These are phyloP conservation scores for Hemerocallis citrina DNA, from an alignment of 106 monocot species.

Conservation along the genomic window DNA sequence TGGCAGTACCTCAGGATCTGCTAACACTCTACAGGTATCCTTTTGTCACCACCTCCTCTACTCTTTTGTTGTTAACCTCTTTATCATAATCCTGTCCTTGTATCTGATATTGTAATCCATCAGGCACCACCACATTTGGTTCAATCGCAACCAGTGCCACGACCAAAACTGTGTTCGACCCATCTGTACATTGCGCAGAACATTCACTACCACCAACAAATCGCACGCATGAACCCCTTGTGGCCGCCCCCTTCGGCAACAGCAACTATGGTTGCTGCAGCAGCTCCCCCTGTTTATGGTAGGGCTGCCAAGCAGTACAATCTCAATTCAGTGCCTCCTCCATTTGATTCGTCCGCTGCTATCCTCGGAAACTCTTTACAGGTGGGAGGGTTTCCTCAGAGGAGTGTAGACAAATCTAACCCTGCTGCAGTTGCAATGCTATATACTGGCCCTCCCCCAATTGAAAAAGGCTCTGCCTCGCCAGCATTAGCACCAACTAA, in stretches of 20 bases:
- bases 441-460: constrained; percentile 6
- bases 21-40: constrained; percentile 39
- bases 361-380: constrained; percentile 37
- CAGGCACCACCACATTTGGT: constrained; percentile 30
- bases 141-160: constrained; percentile 21
- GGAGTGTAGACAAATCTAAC: constrained; percentile 24
- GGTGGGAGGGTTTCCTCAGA: constrained; percentile 34
- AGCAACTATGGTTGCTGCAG: constrained; percentile 7
- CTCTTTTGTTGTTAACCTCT: no score
- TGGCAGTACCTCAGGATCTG: constrained; percentile 19
- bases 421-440: constrained; percentile 4
- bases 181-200: constrained; percentile 83
- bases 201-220: constrained; percentile 61
- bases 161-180: constrained; percentile 67
- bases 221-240: constrained; percentile 54
- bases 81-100: no score
- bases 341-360: constrained; percentile 37
- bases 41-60: not conserved
- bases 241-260: constrained; percentile 45
- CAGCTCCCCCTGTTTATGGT: constrained; percentile 25
- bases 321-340: constrained; percentile 45
- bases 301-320: constrained; percentile 69
- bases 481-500: not conserved
- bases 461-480: constrained; percentile 34
- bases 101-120: no score